These are phyloP conservation scores for Thielaviopsis musarum DNA, from an alignment of 2,329 filamentous ascomycete species.

Conservation along the genomic window DNA sequence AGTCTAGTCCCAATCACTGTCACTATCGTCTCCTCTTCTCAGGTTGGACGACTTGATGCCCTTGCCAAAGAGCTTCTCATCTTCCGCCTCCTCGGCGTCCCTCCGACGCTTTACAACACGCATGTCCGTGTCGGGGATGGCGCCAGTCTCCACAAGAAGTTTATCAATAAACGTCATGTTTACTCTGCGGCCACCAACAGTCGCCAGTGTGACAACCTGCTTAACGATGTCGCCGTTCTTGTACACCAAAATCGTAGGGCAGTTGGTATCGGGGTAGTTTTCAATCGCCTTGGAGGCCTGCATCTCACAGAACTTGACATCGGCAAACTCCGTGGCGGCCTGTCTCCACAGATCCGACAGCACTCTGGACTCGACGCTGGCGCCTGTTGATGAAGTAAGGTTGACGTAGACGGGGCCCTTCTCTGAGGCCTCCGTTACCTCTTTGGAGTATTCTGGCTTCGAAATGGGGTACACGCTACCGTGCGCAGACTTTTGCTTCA, in stretches of 20 bases:
- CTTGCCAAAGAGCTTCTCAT: conserved; percentile 34
- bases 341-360: conserved; percentile 75
- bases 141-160: conserved; percentile 66
- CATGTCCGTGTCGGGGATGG: conserved; percentile 61
- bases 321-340: conserved; percentile 69
- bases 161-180: conserved; percentile 62
- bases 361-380: conserved; percentile 71
- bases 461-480: conserved; percentile 86
- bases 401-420: conserved; percentile 58
- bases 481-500: conserved; percentile 64
- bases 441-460: conserved; percentile 81
- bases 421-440: conserved; percentile 80
- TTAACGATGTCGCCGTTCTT: conserved; percentile 81
- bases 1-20: conserved; percentile 45
- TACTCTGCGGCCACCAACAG: conserved; percentile 56
- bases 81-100: conserved; percentile 42
- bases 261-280: conserved; percentile 87
- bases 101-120: conserved; percentile 49
- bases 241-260: conserved; percentile 85
- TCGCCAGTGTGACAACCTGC: conserved; percentile 78
- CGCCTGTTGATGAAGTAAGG: conserved; percentile 59
- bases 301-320: conserved; percentile 97
- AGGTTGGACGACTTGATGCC: conserved; percentile 35
- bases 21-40: conserved; percentile 25
- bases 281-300: conserved; percentile 85